These are phyloP conservation scores for Telfairia occidentalis DNA, from an alignment of 331 rosid genomes.

Conservation along the genomic window DNA sequence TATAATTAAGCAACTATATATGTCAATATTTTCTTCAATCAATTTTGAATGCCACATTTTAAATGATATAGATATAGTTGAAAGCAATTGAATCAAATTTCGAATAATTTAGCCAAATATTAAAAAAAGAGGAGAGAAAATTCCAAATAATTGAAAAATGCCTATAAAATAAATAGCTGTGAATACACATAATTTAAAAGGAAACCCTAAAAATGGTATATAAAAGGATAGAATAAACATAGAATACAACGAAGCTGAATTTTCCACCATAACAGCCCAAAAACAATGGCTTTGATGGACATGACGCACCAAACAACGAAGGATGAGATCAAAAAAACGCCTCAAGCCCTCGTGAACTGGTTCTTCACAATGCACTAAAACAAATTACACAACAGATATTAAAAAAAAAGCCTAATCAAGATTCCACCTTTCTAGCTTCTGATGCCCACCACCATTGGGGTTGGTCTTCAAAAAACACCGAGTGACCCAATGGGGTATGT, in stretches of 20 bases:
- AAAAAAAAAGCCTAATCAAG: not conserved
- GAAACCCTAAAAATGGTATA: not conserved
- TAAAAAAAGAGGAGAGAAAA: too few relatives aligned
- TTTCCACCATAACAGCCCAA: constrained; percentile 57
- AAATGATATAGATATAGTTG: too few relatives aligned
- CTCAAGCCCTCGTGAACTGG: not conserved
- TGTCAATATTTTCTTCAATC: too few relatives aligned
- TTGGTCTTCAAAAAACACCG: constrained; percentile 10
- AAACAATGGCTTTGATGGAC: constrained; percentile 46
- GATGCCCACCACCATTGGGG: not conserved
- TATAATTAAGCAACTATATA: too few relatives aligned
- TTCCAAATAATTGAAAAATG: too few relatives aligned
- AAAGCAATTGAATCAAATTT: too few relatives aligned
- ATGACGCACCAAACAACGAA: constrained; percentile 11
- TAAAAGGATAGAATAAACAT: constrained; percentile 8
- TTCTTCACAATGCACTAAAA: not conserved
- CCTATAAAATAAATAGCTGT: not conserved
- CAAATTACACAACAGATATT: not conserved
- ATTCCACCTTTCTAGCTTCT: not conserved
- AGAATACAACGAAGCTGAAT: not conserved
- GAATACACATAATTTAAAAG: not conserved
- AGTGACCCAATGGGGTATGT: constrained; percentile 11
- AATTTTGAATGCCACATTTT: too few relatives aligned
- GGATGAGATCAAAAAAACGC: constrained; percentile 75
- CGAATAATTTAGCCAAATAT: too few relatives aligned